phyloP scores from a whole-genome alignment of 176 grass and related monocot species.

The Triticum timopheevii region DNA sequence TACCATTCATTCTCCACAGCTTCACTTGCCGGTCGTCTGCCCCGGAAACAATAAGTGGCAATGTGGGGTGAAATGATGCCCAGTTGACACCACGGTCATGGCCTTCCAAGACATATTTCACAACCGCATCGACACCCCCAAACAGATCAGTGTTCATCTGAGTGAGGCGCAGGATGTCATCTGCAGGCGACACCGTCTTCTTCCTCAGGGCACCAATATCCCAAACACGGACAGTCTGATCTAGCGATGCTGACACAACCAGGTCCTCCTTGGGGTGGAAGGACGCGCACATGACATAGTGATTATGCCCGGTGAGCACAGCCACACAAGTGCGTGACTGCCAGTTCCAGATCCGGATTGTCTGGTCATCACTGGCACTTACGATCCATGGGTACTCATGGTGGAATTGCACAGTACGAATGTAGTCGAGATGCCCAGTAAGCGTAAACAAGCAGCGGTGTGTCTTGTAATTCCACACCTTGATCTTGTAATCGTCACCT shows the following conservation, averaged over 20 bases:
- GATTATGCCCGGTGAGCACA: constrained; percentile 78
- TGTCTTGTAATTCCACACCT: constrained; percentile 99
- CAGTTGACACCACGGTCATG: constrained; percentile 91
- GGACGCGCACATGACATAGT: constrained; percentile 86
- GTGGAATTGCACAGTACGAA: constrained; percentile 94
- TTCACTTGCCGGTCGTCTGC: constrained; percentile 86
- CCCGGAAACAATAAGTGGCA: constrained; percentile 79
- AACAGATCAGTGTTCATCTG: constrained; percentile 82
- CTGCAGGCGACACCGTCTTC: constrained; percentile 63
- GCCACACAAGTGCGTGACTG: constrained; percentile 74
- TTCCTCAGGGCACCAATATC: constrained; percentile 78
- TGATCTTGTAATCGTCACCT: constrained; percentile 99
- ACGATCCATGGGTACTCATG: constrained; percentile 82
- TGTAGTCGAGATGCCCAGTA: constrained; percentile 93
- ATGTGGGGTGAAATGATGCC: constrained; percentile 73
- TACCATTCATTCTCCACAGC: constrained; percentile 91
- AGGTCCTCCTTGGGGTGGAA: constrained; percentile 83
- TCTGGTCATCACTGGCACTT: constrained; percentile 81
- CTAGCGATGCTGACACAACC: constrained; percentile 78
- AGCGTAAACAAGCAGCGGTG: constrained; percentile 99
- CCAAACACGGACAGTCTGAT: constrained; percentile 84
- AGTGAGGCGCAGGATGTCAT: constrained; percentile 50
- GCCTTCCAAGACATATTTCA: constrained; percentile 86
- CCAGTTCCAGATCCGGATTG: constrained; percentile 89
- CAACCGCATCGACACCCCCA: constrained; percentile 69